Conservation (phyloP, 148 eudicot genomes). For the Amaranthus hypochondriacus region DNA sequence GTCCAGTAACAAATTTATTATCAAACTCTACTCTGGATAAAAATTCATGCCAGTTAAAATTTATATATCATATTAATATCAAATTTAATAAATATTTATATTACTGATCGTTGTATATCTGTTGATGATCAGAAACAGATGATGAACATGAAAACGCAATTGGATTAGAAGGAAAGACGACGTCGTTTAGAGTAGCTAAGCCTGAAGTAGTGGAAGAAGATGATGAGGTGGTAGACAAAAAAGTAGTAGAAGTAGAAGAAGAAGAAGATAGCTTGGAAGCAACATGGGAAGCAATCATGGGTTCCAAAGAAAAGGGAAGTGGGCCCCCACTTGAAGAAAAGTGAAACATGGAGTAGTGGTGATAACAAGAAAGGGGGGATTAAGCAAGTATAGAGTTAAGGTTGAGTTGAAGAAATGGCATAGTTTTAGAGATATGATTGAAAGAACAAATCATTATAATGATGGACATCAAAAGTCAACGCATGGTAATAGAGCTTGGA, state of each 20-base stretch:
- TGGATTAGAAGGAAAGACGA: no score
- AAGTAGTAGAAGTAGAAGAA: background rate
- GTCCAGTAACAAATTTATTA: no score
- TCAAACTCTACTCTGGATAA: no score
- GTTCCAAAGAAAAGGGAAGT: constrained; percentile 25
- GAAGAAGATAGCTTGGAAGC: constrained; percentile 41
- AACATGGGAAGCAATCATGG: constrained; percentile 58
- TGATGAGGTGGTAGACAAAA: background rate
- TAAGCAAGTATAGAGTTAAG: background rate
- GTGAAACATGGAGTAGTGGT: constrained; percentile 33
- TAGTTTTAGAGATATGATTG: constrained; percentile 35
- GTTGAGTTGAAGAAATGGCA: constrained; percentile 53
- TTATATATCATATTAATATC: no score
- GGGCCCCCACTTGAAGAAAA: constrained; percentile 33
- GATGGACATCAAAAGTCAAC: no score
- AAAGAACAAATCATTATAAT: constrained; percentile 14
- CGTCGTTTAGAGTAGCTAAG: background rate
- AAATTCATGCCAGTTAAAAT: no score
- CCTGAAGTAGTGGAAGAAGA: background rate
- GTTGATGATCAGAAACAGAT: no score
- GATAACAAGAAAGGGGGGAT: background rate
- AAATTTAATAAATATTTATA: no score
- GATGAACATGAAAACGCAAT: background rate
- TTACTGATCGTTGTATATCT: no score
- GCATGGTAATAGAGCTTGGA: background rate